Evolutionary conservation across 371 early-diverging fungal species (phyloP).

Genomic region (Dentiscutata heterogama): DNA sequence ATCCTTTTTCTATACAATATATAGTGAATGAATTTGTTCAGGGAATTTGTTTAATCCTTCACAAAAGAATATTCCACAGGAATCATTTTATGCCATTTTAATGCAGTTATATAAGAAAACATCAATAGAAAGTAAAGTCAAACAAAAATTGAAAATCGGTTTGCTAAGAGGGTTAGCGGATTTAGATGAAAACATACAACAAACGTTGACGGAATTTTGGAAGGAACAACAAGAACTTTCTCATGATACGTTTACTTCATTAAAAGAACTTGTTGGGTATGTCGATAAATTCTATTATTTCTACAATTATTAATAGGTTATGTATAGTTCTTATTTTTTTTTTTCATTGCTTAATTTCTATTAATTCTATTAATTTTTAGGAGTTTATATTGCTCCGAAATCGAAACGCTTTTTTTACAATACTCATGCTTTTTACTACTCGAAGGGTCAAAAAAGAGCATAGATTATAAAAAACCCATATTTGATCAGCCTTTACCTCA

Average conservation of each 20-base stretch:
- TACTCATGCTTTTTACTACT: conserved; percentile 16
- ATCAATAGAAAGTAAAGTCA: not conserved
- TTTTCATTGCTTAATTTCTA: no score
- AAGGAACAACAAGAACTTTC: conserved; percentile 23
- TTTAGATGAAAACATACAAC: conserved; percentile 11
- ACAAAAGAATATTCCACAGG: not conserved
- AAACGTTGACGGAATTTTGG: conserved; percentile 12
- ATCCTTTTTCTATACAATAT: not conserved
- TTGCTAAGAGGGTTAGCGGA: conserved; percentile 5
- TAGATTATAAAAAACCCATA: conserved; percentile 20
- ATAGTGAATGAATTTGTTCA: not conserved
- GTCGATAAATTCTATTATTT: not conserved
- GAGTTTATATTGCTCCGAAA: not conserved
- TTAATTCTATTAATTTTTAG: not conserved
- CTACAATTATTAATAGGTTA: not conserved
- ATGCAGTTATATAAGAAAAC: not conserved
- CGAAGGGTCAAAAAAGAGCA: conserved; percentile 19
- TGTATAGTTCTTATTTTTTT: no score
- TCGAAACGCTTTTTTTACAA: conserved; percentile 3
- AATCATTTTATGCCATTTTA: not conserved
- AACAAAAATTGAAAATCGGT: not conserved
- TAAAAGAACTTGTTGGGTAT: conserved; percentile 27
- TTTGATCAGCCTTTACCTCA: conserved; percentile 20
- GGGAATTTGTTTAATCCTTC: not conserved
- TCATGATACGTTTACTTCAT: not conserved